Base-by-base conservation (phyloP, 352 stramenopile genomes). In the Phytophthora rubi region DNA sequence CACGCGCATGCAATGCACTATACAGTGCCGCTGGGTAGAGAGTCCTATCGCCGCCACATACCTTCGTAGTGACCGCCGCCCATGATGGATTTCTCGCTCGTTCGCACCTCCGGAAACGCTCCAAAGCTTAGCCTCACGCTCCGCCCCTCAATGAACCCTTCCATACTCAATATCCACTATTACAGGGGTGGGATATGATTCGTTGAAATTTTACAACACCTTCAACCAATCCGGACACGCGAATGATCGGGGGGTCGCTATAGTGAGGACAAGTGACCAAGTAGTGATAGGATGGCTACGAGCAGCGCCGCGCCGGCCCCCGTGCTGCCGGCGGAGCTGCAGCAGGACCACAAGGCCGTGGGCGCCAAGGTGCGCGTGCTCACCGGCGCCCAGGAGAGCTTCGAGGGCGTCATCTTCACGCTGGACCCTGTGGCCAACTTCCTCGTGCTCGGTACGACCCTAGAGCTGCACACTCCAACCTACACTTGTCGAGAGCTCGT, bases 401-500 rank as follows among this genome's bases (percentile, higher is more conserved):
- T 92, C 42, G 86, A 95, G 53, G 88, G 88, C 42, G 60, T 76
- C n/a, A 76, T 94, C 57, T 95, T 92, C 76, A 94, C 86, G 60
- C 49, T 95, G 49, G 88, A 95, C 57, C 80, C 85, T 16, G 73
- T 93, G 15, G 82, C 86, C 59, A 88, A 88, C 62, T 93, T 95
- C 70, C 83, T 95, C 58, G 77, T 95, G 57, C 79, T 95, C 49
- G 85, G 86, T 93, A 64, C 39, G 56, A 28, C 26, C 6, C 15
- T 3, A 47, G 33, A 16, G 39, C 15, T 6, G 33, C 1, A 39
- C 10, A 21, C 18, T 21, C 18, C 18, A n/a, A 39, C 33, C n/a
- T 30, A 48, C 30, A 60, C 33, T 37, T 59, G 54, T 16, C 35
- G 16, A 65, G 37, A 45, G 12, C 30, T 35, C n/a, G 8, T 39